Evolutionary conservation across 805 yeast genomes (phyloP).

Genomic region (Zygosaccharomyces bailii): DNA sequence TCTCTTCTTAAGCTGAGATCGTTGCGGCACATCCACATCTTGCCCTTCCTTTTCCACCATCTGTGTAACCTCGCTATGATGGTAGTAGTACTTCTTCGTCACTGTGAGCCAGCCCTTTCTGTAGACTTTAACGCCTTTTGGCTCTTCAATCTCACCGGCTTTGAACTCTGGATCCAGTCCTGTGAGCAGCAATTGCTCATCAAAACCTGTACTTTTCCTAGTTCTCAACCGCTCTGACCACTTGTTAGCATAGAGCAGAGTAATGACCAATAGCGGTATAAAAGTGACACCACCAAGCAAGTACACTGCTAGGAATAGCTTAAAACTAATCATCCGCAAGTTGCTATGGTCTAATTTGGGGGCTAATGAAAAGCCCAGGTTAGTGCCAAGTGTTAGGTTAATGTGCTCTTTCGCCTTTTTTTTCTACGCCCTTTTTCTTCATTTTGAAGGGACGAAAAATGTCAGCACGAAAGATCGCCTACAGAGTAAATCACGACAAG

Average conservation of each 20-base stretch:
- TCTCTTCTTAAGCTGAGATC: conserved; percentile 39
- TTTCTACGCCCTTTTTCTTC: neutral
- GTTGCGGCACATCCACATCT: conserved; percentile 21
- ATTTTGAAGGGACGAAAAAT: neutral
- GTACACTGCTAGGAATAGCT: conserved; percentile 46
- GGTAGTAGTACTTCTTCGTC: conserved; percentile 68
- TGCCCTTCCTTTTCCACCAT: conserved; percentile 23
- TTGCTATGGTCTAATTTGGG: neutral
- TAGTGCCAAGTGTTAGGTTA: neutral
- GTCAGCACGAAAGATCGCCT: too few species aligned
- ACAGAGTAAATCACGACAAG: too few species aligned
- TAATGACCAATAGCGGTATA: conserved; percentile 52
- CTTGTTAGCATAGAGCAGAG: conserved; percentile 33
- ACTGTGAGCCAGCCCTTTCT: conserved; percentile 80
- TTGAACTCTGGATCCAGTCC: conserved; percentile 41
- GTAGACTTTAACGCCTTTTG: conserved; percentile 57
- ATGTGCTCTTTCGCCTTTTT: neutral
- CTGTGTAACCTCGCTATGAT: conserved; percentile 38
- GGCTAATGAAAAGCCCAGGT: neutral
- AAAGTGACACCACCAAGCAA: conserved; percentile 80
- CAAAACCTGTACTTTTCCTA: conserved; percentile 15
- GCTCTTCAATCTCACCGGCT: conserved; percentile 65
- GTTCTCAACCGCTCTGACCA: conserved; percentile 22
- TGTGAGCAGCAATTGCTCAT: conserved; percentile 10
- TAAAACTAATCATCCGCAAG: conserved; percentile 28